Evolutionary conservation across 2,329 filamentous ascomycete species (phyloP).

Genomic region (Apiospora rasikravindrae): DNA sequence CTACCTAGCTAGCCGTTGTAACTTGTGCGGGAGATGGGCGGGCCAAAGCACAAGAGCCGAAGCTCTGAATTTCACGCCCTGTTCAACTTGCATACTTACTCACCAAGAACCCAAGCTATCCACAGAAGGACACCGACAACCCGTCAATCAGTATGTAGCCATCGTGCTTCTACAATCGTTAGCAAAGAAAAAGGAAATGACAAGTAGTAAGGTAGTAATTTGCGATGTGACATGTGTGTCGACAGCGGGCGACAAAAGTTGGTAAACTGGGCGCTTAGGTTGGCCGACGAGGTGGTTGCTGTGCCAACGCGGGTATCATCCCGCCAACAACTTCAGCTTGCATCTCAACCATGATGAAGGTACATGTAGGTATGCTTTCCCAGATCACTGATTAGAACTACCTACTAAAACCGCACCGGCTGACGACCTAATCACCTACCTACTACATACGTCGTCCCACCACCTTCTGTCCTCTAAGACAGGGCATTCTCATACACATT

Average conservation of each 20-base stretch:
- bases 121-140: no score
- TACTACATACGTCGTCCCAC: not conserved
- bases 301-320: not conserved
- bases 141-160: no score
- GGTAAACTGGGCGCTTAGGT: not conserved
- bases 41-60: not conserved
- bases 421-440: not conserved
- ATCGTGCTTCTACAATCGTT: no score
- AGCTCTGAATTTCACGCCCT: not conserved
- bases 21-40: not conserved
- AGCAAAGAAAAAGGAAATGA: not conserved
- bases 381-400: not conserved
- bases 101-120: no score
- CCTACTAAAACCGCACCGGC: not conserved
- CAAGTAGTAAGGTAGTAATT: not conserved
- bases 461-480: not conserved
- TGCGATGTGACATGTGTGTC: not conserved
- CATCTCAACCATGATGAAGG: not conserved
- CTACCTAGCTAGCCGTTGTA: no score
- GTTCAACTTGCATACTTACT: no score
- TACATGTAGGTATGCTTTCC: not conserved
- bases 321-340: not conserved
- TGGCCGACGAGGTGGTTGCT: not conserved
- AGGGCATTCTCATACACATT: conserved; percentile 5
- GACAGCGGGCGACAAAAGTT: not conserved